Base-by-base conservation (phyloP, 495 filamentous ascomycete genomes). In the Penicillium cosmopolitanum region DNA sequence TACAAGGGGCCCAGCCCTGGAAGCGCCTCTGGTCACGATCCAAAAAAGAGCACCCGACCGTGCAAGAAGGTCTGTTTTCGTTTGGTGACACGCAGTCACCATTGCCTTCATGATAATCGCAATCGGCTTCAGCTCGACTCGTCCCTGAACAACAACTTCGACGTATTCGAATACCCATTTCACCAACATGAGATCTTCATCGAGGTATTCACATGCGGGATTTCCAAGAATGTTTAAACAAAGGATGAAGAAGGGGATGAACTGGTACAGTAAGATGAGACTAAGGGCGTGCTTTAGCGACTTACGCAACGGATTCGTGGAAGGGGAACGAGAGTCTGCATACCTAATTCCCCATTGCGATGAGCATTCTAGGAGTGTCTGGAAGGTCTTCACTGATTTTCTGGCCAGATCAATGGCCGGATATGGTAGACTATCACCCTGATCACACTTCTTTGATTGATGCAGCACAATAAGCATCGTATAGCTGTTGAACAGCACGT, bases 391-490 rank as follows among this genome's bases (percentile, higher is more conserved):
- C 4, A 28, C 11, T 25, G 46, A 48, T n/a, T 48, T 48, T 2
- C 46, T 10, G 7, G 46, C 10, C 1, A 48, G 7, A 9, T 23
- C 19, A 12, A 15, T 9, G 10, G 46, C 51, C 12, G 51, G 47
- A 31, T 25, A 33, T 44, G 63, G 52, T 19, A 59, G 35, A 11
- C 6, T 13, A 3, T 33, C 34, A 18, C 56, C 38, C 5, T 47
- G 58, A 16, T 59, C 33, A 34, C 48, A 58, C 28, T 42, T 59
- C 33, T 66, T 66, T 1, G 60, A 60, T 35, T 65, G 62, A 31
- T 62, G 38, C 25, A 68, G 57, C 1, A 65, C 36, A 21, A 68
- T 65, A 25, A 68, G 56, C 51, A 65, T 61, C 38, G 61, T 62
- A 53, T 65, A 65, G 47, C 56, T 58, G 56, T 54, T 62, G 23